Evolutionary conservation across 1,284 basidiomycete genomes (phyloP), one percentile per base, ranked within the genome.

Genomic region (Heimioporus retisporus): DNA sequence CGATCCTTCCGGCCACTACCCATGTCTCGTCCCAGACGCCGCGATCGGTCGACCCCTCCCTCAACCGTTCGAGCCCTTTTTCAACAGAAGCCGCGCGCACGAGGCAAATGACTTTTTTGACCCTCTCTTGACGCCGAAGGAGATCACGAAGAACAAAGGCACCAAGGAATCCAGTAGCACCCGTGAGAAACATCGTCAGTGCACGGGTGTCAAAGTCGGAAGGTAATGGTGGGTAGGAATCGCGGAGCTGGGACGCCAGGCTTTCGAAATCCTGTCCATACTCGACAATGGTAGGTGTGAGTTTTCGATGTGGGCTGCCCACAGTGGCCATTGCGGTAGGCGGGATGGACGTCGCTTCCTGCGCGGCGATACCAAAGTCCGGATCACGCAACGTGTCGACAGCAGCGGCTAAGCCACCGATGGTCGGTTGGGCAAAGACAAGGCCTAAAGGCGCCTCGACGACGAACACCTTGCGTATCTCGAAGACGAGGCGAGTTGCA

Each of bases 131-230:
- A 43, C 90, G 85, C 18, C 84, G 81, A 2, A 99, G 85, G 54
- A 99, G 83, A 77, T 98, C 94, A 55, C 87, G 86, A 55, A 99
- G 84, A 67, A 99, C 89, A 79, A 98, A 99, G 6, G 96, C 96
- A 25, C 98, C 98, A 16, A 99, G 86, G 86, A 97, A 99, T 8
- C 98, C 98, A 21, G 98, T 99, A 2, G 95, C 97, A 40, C 98
- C 98, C 15, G 98, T 99, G 55, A 99, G 88, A 84, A 99, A 97
- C 21, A 99, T 88, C 0, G 94, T 96, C 55, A 96, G 72, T 31
- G 84, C 79, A 66, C 85, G 86, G 42, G 80, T 79, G 14, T 81
- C 72, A 72, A 91, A 90, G 71, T 91, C 86, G 31, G 81, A 69
- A 0, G 88, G 83, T 15, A 88, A 81, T 19, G 84, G 77, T 3